Conservation (phyloP, 768 basidiomycete species). For the Hericium erinaceus region DNA sequence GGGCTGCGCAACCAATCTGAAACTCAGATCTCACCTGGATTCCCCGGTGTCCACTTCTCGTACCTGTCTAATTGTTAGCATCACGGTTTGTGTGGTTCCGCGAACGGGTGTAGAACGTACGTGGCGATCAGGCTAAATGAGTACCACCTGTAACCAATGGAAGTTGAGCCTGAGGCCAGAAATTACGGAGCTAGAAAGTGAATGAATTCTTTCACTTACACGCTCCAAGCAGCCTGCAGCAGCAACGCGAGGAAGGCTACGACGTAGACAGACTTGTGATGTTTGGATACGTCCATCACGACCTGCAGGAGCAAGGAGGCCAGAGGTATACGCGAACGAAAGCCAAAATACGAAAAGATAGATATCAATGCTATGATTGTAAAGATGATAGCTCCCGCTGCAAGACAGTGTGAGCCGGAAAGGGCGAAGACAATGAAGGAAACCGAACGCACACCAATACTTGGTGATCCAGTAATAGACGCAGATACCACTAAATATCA, state of each 20-base stretch:
- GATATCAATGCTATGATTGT: conserved; percentile 72
- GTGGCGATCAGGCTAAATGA: conserved; percentile 71
- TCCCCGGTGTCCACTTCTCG: conserved; percentile 72
- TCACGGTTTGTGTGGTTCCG: background rate
- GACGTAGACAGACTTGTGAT: conserved; percentile 72
- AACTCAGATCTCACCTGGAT: conserved; percentile 38
- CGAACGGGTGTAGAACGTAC: conserved; percentile 25
- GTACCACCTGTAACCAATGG: conserved; percentile 45
- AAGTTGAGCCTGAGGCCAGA: background rate
- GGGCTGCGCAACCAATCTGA: background rate
- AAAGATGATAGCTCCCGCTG: conserved; percentile 80
- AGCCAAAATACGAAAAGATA: conserved; percentile 65
- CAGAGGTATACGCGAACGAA: conserved; percentile 64
- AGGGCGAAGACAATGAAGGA: background rate
- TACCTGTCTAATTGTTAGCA: conserved; percentile 22
- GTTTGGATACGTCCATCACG: conserved; percentile 78
- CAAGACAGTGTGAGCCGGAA: background rate
- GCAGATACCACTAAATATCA: conserved; percentile 48
- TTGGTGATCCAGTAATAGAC: conserved; percentile 66
- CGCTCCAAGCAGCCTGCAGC: conserved; percentile 58
- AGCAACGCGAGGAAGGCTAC: conserved; percentile 66
- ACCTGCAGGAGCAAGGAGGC: conserved; percentile 73
- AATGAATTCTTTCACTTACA: conserved; percentile 32
- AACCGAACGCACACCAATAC: conserved; percentile 48
- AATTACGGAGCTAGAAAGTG: too few relatives aligned